Conservation (phyloP, 208 protist genomes). For the Trypanosoma theileri region DNA sequence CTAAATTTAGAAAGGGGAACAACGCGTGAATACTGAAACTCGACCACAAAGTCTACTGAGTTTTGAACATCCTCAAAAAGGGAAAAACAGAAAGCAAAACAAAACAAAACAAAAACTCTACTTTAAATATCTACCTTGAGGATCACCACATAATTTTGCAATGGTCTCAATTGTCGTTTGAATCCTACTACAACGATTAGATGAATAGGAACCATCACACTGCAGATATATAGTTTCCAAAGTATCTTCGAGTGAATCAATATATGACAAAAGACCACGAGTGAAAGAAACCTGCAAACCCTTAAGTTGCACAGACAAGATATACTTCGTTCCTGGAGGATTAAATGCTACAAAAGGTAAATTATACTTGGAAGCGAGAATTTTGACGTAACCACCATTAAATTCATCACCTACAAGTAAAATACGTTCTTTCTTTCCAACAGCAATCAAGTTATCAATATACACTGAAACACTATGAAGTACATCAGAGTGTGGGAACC, state of each 20-base stretch:
- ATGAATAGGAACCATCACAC: conserved; percentile 49
- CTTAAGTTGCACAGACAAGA: conserved; percentile 19
- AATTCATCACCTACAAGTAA: conserved; percentile 85
- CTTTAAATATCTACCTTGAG: conserved; percentile 30
- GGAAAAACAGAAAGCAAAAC: conserved; percentile 8
- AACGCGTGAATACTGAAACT: not conserved
- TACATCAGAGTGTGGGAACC: conserved; percentile 54
- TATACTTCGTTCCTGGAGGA: conserved; percentile 72
- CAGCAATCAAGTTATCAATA: conserved; percentile 43
- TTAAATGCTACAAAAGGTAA: conserved; percentile 82
- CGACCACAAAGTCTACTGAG: not conserved
- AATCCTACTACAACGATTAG: conserved; percentile 66
- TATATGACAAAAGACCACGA: conserved; percentile 68
- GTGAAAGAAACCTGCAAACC: conserved; percentile 63
- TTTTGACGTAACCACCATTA: conserved; percentile 89
- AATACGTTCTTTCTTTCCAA: conserved; percentile 37
- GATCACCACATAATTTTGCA: conserved; percentile 61
- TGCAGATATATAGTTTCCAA: conserved; percentile 50
- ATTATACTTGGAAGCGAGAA: conserved; percentile 46
- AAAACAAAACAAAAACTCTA: conserved; percentile 15
- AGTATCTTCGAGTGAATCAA: conserved; percentile 80
- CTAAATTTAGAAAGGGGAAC: not conserved
- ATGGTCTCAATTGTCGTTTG: conserved; percentile 61
- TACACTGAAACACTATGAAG: conserved; percentile 56
- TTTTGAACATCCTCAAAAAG: not conserved